phyloP scores from a whole-genome alignment of 23 red algal species.

The Pyropia haitanensis region DNA sequence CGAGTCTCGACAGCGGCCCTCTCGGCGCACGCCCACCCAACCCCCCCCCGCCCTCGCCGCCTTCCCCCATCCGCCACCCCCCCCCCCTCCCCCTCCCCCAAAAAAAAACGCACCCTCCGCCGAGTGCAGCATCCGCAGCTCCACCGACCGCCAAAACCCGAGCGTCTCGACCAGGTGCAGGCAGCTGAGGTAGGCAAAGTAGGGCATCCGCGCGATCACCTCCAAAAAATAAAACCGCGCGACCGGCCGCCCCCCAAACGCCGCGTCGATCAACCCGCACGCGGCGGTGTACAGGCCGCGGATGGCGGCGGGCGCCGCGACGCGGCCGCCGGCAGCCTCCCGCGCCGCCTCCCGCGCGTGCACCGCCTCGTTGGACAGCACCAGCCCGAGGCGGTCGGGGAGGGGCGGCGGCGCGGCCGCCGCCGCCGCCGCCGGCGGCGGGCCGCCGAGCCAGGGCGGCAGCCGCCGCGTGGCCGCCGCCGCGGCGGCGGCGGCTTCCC shows the following conservation, averaged over 20 bases:
- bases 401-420: too few species aligned
- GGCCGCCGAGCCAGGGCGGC: too few species aligned
- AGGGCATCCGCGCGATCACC: slow-evolving; percentile 92
- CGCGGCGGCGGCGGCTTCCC: too few species aligned
- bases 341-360: slow-evolving; percentile 28
- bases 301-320: slow-evolving; percentile 18
- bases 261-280: slow-evolving; percentile 42
- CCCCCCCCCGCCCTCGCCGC: too few species aligned
- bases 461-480: too few species aligned
- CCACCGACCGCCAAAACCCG: slow-evolving; percentile 70
- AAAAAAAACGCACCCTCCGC: slow-evolving; percentile 44
- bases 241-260: slow-evolving; percentile 52
- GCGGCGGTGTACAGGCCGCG: slow-evolving; percentile 29
- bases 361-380: slow-evolving; percentile 31
- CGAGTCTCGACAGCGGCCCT: too few species aligned
- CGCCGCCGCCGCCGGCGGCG: too few species aligned
- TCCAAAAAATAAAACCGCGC: slow-evolving; percentile 89
- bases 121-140: slow-evolving; percentile 80
- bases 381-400: slow-evolving; percentile 47
- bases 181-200: slow-evolving; percentile 89
- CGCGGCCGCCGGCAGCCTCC: slow-evolving; percentile 3
- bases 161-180: slow-evolving; percentile 90
- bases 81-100: too few species aligned
- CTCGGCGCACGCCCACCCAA: too few species aligned
- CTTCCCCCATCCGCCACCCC: too few species aligned